These are phyloP conservation scores for Malassezia slooffiae DNA, from an alignment of 1,284 basidiomycete species.

Conservation along the genomic window DNA sequence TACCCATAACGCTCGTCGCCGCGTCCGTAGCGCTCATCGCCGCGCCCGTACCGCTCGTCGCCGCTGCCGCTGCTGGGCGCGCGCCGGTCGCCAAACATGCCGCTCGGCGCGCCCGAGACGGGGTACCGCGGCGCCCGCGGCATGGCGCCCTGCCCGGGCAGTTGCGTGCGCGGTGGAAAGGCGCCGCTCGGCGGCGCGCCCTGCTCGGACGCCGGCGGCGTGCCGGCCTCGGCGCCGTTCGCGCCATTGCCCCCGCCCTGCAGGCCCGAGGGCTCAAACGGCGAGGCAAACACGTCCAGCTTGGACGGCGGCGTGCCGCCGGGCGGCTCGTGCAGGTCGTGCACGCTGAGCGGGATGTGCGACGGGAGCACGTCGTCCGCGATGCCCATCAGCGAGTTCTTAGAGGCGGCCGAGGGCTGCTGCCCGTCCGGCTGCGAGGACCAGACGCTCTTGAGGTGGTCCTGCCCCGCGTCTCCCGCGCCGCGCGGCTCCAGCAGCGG, in stretches of 20 bases:
- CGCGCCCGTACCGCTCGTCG: background rate
- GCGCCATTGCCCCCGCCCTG: background rate
- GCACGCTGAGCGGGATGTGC: background rate
- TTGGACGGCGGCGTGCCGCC: background rate
- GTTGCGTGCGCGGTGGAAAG: background rate
- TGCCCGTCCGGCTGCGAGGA: background rate
- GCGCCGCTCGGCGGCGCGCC: background rate
- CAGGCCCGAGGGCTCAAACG: constrained; percentile 2
- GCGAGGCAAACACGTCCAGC: constrained; percentile 5
- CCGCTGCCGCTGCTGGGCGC: background rate
- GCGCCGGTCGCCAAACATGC: background rate
- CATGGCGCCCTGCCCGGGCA: background rate
- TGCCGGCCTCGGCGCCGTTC: background rate
- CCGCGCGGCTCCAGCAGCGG: constrained; percentile 1
- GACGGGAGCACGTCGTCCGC: constrained; percentile 5
- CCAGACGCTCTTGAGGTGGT: constrained; percentile 5
- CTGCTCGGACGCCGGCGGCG: background rate
- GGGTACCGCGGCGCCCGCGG: background rate
- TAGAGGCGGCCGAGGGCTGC: background rate
- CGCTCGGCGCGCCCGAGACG: no score
- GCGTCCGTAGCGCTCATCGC: background rate
- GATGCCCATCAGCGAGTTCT: constrained; percentile 8
- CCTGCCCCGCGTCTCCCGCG: background rate
- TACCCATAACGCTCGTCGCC: background rate
- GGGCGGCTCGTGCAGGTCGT: background rate